Conservation (phyloP, 1,284 basidiomycete genomes). For the Ustilago crameri region DNA sequence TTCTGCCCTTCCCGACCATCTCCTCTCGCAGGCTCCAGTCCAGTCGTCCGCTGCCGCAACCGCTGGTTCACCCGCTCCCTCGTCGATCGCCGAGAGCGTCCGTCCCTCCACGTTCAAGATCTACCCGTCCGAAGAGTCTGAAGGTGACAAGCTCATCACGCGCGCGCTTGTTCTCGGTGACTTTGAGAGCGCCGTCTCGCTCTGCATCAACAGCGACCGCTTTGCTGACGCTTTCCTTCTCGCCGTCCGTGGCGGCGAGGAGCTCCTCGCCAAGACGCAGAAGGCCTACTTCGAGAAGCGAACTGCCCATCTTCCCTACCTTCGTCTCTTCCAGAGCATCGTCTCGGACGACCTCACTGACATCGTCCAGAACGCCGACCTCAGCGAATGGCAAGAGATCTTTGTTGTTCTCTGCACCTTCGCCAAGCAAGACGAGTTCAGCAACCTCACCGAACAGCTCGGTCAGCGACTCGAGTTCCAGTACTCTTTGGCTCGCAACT, state of each 20-base stretch:
- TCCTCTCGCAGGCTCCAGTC: conserved; percentile 71
- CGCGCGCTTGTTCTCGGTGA: conserved; percentile 94
- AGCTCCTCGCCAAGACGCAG: conserved; percentile 88
- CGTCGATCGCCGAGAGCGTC: conserved; percentile 78
- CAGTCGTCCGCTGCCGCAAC: conserved; percentile 71
- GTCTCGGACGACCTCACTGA: conserved; percentile 91
- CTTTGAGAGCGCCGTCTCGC: conserved; percentile 88
- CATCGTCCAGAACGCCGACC: conserved; percentile 93
- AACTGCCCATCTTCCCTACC: conserved; percentile 82
- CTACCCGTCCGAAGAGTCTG: conserved; percentile 87
- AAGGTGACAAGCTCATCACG: conserved; percentile 87
- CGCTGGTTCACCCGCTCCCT: conserved; percentile 68
- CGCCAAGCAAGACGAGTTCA: conserved; percentile 85
- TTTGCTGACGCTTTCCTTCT: conserved; percentile 94
- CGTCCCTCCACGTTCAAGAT: conserved; percentile 83
- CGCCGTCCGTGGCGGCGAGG: conserved; percentile 88
- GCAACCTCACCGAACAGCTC: conserved; percentile 86
- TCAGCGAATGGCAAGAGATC: conserved; percentile 94
- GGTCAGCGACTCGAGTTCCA: conserved; percentile 89
- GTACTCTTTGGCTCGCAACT: conserved; percentile 71
- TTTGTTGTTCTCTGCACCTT: conserved; percentile 98
- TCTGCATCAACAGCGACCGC: conserved; percentile 88
- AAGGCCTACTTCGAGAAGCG: conserved; percentile 91
- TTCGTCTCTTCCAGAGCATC: conserved; percentile 94
- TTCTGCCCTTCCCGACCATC: conserved; percentile 74